phyloP scores from a whole-genome alignment of 208 protist genomes.

The Acanthamoeba royreba region DNA sequence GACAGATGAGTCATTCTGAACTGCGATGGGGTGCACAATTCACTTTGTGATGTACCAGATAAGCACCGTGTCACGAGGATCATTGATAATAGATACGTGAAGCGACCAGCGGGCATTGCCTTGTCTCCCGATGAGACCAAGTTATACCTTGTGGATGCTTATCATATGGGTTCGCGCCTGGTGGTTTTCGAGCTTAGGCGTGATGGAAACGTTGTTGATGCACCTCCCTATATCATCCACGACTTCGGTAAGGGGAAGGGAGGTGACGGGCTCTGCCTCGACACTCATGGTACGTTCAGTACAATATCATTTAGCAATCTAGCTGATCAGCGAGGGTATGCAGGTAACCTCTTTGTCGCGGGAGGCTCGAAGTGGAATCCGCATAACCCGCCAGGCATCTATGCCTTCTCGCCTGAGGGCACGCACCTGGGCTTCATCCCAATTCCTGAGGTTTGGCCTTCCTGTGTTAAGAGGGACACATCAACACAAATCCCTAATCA shows the following conservation, averaged over 20 bases:
- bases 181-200: background rate
- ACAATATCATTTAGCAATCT: too few species aligned
- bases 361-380: background rate
- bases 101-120: background rate
- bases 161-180: background rate
- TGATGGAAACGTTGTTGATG: background rate
- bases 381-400: background rate
- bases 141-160: background rate
- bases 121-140: background rate
- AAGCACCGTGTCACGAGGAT: background rate
- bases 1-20: too few species aligned
- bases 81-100: background rate
- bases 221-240: background rate
- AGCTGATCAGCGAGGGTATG: too few species aligned
- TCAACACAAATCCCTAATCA: too few species aligned
- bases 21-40: too few species aligned
- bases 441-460: background rate
- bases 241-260: background rate
- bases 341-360: background rate
- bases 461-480: too few species aligned
- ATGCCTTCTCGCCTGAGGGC: background rate
- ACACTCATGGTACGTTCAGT: background rate
- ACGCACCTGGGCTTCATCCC: background rate
- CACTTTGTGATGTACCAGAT: background rate
- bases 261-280: background rate